phyloP scores from a whole-genome alignment of 176 grass and related monocot genomes.

The Aegilops sharonensis region DNA sequence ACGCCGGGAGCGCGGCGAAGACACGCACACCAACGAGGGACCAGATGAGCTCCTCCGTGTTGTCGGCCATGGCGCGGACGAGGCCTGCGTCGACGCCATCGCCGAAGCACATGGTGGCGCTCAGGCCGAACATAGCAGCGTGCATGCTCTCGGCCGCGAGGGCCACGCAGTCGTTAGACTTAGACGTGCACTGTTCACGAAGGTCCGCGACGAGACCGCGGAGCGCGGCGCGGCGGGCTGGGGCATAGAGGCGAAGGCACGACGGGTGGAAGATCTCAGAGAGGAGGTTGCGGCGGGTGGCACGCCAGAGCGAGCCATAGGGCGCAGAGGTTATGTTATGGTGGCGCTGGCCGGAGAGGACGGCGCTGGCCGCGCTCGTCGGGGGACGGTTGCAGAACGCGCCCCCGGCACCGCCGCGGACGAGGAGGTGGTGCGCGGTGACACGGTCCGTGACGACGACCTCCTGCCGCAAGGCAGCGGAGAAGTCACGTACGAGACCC shows the following conservation, averaged over 20 bases:
- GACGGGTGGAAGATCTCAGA: slow-evolving; percentile 9
- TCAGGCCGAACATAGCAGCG: slow-evolving; percentile 2
- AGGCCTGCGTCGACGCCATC: background rate
- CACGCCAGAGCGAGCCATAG: slow-evolving; percentile 7
- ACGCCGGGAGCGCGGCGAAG: background rate
- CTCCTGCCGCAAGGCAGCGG: background rate
- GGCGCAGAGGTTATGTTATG: slow-evolving; percentile 14
- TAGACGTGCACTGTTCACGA: background rate
- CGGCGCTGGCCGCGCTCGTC: slow-evolving; percentile 3
- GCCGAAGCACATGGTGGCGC: slow-evolving; percentile 21
- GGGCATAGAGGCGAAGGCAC: background rate
- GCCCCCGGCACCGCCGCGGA: background rate
- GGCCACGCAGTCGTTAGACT: background rate
- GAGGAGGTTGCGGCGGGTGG: slow-evolving; percentile 14
- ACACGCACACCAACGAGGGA: slow-evolving; percentile 2
- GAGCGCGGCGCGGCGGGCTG: background rate
- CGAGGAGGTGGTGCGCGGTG: slow-evolving; percentile 3
- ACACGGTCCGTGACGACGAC: background rate
- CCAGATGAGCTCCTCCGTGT: slow-evolving; percentile 19
- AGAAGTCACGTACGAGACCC: background rate
- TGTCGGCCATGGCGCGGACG: background rate
- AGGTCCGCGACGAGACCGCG: background rate
- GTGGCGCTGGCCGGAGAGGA: slow-evolving; percentile 12
- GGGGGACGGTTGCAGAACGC: slow-evolving; percentile 8
- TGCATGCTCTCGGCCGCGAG: slow-evolving; percentile 12